Percentiles rank a stretch among this genome's conserved stretches.
These are phyloP conservation scores for Thermochaetoides thermophila DNA, from an alignment of 495 filamentous ascomycete species.

Conservation along the genomic window DNA sequence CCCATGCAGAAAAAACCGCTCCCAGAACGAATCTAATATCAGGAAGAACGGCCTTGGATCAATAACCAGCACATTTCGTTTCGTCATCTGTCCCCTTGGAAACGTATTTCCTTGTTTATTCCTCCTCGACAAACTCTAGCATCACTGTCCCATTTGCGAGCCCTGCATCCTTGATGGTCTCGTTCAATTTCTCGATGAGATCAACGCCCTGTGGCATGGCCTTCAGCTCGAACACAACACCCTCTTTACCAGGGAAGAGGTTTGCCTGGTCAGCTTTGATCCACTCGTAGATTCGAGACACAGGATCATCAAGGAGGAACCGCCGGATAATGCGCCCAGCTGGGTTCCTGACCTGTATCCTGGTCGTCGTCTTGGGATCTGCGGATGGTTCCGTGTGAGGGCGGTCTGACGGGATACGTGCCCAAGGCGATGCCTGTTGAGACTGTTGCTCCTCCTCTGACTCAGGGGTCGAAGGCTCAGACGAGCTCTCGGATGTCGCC, in stretches of 20 bases:
- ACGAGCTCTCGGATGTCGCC: conserved; percentile 9
- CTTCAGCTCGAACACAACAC: conserved; percentile 70
- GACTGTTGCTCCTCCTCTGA: conserved; percentile 7
- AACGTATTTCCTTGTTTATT: conserved; percentile 23
- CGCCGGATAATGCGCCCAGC: conserved; percentile 68
- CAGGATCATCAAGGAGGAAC: conserved; percentile 66
- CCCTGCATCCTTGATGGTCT: conserved; percentile 68
- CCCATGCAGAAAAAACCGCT: too few relatives aligned
- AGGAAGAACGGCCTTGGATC: too few relatives aligned
- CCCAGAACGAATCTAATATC: too few relatives aligned
- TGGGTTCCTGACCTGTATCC: conserved; percentile 81
- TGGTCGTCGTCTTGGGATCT: conserved; percentile 55
- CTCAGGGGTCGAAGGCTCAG: neutral
- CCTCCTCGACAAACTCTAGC: conserved; percentile 74
- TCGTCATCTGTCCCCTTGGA: too few relatives aligned
- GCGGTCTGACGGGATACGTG: conserved; percentile 49
- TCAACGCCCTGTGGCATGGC: conserved; percentile 55
- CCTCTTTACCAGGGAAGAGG: conserved; percentile 62
- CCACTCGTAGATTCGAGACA: conserved; percentile 85
- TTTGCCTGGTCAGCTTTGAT: conserved; percentile 75
- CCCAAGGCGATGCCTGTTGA: conserved; percentile 35
- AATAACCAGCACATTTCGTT: too few relatives aligned
- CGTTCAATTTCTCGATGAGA: conserved; percentile 55
- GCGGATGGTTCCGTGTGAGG: conserved; percentile 65
- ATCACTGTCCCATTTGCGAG: conserved; percentile 84